Evolutionary conservation across 2,329 filamentous ascomycete genomes (phyloP).

Genomic region (Xylaria polymorpha): DNA sequence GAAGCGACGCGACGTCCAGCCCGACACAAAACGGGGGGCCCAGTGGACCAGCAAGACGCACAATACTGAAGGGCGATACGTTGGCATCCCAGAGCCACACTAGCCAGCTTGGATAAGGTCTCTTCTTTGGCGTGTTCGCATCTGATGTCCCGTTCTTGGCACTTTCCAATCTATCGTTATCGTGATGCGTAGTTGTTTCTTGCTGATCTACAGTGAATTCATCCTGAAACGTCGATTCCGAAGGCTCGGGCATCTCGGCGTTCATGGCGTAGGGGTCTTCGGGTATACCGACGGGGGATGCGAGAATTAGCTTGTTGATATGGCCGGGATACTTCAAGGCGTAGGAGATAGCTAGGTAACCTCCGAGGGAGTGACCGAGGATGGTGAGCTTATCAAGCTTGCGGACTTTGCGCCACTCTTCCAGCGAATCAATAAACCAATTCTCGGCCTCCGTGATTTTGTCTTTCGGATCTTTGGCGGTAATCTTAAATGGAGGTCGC

Average conservation of each 20-base stretch:
- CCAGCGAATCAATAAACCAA: conserved; percentile 95
- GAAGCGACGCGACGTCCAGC: conserved; percentile 94
- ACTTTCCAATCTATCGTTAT: conserved; percentile 54
- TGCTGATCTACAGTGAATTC: conserved; percentile 84
- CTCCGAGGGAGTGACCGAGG: conserved; percentile 91
- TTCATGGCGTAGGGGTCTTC: conserved; percentile 91
- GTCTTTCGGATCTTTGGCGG: conserved; percentile 80
- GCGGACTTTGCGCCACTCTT: conserved; percentile 91
- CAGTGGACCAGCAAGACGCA: conserved; percentile 88
- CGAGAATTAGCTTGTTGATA: conserved; percentile 95
- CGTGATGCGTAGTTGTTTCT: conserved; percentile 45
- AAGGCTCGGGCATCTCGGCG: conserved; percentile 81
- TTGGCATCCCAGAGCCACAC: conserved; percentile 97
- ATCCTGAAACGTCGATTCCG: conserved; percentile 76
- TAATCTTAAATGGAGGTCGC: conserved; percentile 84
- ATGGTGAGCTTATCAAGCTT: conserved; percentile 95
- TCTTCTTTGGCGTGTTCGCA: conserved; percentile 53
- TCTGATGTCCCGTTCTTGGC: conserved; percentile 50
- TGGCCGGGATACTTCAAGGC: conserved; percentile 95
- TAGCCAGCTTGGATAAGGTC: conserved; percentile 84
- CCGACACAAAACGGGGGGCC: conserved; percentile 90
- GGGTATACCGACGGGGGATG: conserved; percentile 92
- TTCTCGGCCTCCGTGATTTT: conserved; percentile 90
- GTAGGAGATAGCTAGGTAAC: conserved; percentile 95
- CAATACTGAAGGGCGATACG: conserved; percentile 90